Base-by-base conservation (phyloP, 140 eudicot genomes). In the Ambrosia hybrid region DNA sequence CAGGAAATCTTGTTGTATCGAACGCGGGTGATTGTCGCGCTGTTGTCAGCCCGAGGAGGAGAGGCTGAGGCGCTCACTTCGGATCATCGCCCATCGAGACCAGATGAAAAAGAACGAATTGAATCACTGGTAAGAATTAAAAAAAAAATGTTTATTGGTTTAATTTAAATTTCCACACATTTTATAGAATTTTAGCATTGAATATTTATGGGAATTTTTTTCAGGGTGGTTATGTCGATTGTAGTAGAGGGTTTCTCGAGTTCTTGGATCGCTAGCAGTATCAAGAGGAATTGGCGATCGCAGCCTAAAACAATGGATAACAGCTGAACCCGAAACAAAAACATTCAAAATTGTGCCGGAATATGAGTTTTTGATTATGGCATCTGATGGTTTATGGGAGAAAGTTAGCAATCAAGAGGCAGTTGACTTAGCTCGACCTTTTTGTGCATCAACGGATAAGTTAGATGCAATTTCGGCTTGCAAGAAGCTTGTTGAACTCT, bases 1-100 rank as follows among this genome's bases (percentile, higher is more conserved):
- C 84, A 0, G 99, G 97, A 4, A 83, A 88, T n/a, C 81, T 94
- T 2, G 83, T 90, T 14, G 90, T 90, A 3, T 94, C 99, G 5
- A 90, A 94, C 72, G 97, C 96, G 2, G 99, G 99, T 9, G 99
- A 94, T 46, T 94, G 99, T 49, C 97, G 97, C 30, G 97, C 96
- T 4, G 97, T 94, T 0, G 45, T 88, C 52, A 88, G 99, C 81
- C 81, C 68, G 82, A 39, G 87, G 78, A 1, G 99, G 99, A 57
- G 64, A 75, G 17, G 99, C 95, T 0, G 96, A 84, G 75, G 91
- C 96, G 2, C 95, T 94, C 26, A 90, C 99, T 5, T 84, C 84
- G 1, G 99, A 94, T 76, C 99, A 94, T 41, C 89, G 97, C 8
- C 96, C 99, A 48, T 94, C 97, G 4, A 73, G 97, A 80, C 79